These are phyloP conservation scores for Suillus clintonianus DNA, from an alignment of 768 basidiomycete genomes.

Conservation along the genomic window DNA sequence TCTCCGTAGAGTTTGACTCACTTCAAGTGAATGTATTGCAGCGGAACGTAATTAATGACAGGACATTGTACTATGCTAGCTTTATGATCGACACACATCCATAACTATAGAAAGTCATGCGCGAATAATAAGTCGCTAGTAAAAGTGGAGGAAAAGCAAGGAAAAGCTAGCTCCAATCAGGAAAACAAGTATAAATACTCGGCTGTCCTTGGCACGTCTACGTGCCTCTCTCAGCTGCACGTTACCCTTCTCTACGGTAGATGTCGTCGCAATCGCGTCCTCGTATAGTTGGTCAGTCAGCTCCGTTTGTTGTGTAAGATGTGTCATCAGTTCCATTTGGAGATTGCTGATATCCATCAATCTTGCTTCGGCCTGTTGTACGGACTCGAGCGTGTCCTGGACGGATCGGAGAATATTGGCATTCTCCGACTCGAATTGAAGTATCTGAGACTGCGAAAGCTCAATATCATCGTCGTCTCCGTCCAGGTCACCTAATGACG, in stretches of 20 bases:
- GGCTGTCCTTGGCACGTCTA: constrained; percentile 80
- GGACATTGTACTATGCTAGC: neutral
- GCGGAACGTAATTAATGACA: neutral
- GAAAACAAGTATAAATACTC: constrained; percentile 90
- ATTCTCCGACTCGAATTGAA: constrained; percentile 93
- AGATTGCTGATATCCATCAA: constrained; percentile 91
- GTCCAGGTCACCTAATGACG: constrained; percentile 45
- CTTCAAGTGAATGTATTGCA: neutral
- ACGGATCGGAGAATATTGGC: constrained; percentile 81
- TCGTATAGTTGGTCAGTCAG: constrained; percentile 92
- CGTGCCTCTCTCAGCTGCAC: constrained; percentile 87
- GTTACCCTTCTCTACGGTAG: constrained; percentile 88
- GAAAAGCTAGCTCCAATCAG: constrained; percentile 90
- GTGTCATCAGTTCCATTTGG: constrained; percentile 88
- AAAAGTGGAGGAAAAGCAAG: constrained; percentile 91
- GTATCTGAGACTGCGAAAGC: constrained; percentile 83
- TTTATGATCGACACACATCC: neutral
- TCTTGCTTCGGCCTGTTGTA: constrained; percentile 89
- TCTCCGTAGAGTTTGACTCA: neutral
- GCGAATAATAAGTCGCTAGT: constrained; percentile 44
- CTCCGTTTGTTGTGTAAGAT: constrained; percentile 88
- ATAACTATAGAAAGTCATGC: constrained; percentile 7
- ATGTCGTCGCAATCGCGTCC: constrained; percentile 87
- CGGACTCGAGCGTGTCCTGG: constrained; percentile 83
- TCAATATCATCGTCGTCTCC: constrained; percentile 82